Percentiles rank a stretch among this genome's conserved stretches.
Evolutionary conservation across 2,329 filamentous ascomycete genomes (phyloP).

Genomic region (Aspergillus sergii): DNA sequence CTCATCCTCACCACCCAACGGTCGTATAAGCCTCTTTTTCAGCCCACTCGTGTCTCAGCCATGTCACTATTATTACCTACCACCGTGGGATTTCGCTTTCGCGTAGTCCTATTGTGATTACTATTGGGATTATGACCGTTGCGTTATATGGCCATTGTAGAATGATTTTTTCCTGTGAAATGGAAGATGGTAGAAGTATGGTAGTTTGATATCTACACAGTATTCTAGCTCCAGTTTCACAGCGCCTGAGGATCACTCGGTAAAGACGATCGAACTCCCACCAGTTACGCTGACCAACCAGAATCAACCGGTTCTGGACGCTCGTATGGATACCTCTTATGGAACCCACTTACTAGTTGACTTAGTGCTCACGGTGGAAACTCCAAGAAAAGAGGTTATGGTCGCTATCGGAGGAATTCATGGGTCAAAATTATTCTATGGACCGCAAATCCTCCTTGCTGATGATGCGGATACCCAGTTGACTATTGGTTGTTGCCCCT

Average conservation of each 20-base stretch:
- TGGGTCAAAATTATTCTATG: background rate
- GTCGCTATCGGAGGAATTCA: background rate
- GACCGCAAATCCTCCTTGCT: background rate
- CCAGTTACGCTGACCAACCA: background rate
- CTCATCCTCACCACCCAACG: constrained; percentile 1
- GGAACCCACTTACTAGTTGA: background rate
- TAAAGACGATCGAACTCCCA: background rate
- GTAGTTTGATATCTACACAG: background rate
- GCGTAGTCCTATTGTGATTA: background rate
- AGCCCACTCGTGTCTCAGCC: constrained; percentile 13
- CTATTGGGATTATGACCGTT: background rate
- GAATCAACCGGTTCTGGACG: background rate
- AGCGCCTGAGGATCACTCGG: background rate
- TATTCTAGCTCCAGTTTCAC: background rate
- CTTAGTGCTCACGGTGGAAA: constrained; percentile 1
- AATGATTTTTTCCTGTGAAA: background rate
- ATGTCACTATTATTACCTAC: constrained; percentile 9
- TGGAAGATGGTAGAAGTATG: background rate
- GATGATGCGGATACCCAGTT: background rate
- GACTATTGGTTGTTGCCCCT: background rate
- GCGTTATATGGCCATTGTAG: background rate
- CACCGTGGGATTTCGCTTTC: background rate
- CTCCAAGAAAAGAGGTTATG: background rate
- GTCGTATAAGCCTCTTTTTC: background rate
- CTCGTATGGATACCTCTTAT: background rate